Evolutionary conservation across 192 early-diverging fungal genomes (phyloP).

Genomic region (Dimargaris xerosporica): DNA sequence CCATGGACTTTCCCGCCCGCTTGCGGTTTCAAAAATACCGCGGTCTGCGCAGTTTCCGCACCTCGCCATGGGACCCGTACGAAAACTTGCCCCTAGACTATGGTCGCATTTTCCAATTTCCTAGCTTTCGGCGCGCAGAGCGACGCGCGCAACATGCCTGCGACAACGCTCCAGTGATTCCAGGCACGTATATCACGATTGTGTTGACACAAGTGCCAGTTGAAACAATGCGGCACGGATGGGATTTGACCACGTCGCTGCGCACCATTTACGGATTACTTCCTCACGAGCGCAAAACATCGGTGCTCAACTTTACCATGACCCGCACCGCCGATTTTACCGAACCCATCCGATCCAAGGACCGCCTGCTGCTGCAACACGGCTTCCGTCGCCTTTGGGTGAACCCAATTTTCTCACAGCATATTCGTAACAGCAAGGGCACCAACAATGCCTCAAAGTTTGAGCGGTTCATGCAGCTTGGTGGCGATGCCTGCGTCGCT

Average conservation of each 20-base stretch:
- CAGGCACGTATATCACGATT: slow-evolving; percentile 61
- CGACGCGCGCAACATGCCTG: slow-evolving; percentile 42
- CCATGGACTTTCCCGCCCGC: slow-evolving; percentile 64
- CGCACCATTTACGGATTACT: slow-evolving; percentile 55
- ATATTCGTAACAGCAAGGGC: slow-evolving; percentile 55
- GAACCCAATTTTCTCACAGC: slow-evolving; percentile 77
- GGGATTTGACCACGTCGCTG: slow-evolving; percentile 18
- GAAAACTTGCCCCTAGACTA: slow-evolving; percentile 97
- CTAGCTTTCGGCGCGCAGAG: slow-evolving; percentile 72
- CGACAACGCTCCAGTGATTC: slow-evolving; percentile 33
- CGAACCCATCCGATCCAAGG: slow-evolving; percentile 81
- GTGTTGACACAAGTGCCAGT: slow-evolving; percentile 45
- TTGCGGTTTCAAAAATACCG: slow-evolving; percentile 86
- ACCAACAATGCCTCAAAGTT: slow-evolving; percentile 92
- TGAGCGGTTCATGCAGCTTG: slow-evolving; percentile 75
- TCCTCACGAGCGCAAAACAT: slow-evolving; percentile 90
- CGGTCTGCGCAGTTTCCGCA: slow-evolving; percentile 86
- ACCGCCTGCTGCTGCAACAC: slow-evolving; percentile 68
- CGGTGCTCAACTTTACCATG: slow-evolving; percentile 66
- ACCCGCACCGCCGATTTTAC: slow-evolving; percentile 56
- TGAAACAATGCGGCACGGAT: slow-evolving; percentile 13
- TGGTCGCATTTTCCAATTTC: slow-evolving; percentile 90
- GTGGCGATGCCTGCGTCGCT: slow-evolving; percentile 45
- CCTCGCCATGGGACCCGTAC: slow-evolving; percentile 95
- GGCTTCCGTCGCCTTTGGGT: slow-evolving; percentile 83